Conservation (phyloP, 176 grass and related monocot species). For the Neostapfia colusana region DNA sequence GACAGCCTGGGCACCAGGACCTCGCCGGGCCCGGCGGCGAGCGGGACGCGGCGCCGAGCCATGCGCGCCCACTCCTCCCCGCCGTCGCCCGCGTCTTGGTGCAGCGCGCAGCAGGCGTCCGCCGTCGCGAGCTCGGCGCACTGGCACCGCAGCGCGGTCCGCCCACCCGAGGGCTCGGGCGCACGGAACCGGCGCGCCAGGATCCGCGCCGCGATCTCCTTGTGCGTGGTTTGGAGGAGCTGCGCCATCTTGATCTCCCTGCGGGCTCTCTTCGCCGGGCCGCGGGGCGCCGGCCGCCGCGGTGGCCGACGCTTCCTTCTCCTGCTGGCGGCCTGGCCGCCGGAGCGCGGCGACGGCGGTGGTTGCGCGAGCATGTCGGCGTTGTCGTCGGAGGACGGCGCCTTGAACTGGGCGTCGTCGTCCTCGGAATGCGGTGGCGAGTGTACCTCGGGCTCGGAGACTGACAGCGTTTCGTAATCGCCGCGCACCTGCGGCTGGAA, state of each 20-base stretch:
- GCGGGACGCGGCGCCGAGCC: background rate
- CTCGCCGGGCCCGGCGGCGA: background rate
- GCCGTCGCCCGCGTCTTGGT: background rate
- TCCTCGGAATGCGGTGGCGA: background rate
- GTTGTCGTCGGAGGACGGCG: background rate
- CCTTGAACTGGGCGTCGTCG: background rate
- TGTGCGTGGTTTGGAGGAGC: background rate
- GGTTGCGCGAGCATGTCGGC: background rate
- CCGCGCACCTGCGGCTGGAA: background rate
- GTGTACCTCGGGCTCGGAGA: background rate
- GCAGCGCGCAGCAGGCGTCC: background rate
- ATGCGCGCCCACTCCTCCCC: background rate
- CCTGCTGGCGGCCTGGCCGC: background rate
- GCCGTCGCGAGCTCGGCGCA: slow-evolving; percentile 7
- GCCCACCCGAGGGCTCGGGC: slow-evolving; percentile 18
- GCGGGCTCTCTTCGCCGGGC: background rate
- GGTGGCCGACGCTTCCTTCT: background rate
- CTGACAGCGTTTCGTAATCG: background rate
- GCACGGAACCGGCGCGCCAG: background rate
- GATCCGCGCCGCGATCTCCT: background rate
- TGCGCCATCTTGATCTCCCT: background rate
- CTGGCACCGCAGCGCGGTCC: slow-evolving; percentile 26
- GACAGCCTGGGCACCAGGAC: slow-evolving; percentile 6
- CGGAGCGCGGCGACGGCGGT: background rate
- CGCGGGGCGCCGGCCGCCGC: background rate